phyloP scores from a whole-genome alignment of 352 stramenopile genomes.

The Phytophthora melonis region DNA sequence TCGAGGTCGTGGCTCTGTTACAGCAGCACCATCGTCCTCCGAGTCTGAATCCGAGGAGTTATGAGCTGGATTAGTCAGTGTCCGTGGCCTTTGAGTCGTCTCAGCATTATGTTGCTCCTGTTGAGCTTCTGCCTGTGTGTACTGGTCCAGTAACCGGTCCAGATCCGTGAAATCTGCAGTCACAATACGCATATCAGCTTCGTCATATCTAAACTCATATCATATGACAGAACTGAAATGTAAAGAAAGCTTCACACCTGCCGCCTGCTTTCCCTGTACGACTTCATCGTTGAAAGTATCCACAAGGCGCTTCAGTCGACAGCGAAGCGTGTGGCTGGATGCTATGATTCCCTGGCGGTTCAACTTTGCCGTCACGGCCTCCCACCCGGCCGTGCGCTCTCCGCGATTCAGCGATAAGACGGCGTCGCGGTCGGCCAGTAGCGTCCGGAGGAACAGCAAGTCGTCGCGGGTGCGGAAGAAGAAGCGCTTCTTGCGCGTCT shows the following conservation, averaged over 20 bases:
- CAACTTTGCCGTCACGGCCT: constrained; percentile 16
- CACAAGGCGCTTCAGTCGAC: constrained; percentile 19
- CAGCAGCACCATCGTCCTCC: neutral
- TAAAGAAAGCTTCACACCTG: constrained; percentile 8
- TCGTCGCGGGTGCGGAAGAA: constrained; percentile 30
- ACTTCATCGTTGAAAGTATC: constrained; percentile 14
- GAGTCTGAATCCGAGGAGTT: constrained; percentile 7
- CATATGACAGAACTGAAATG: constrained; percentile 4
- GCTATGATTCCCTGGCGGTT: constrained; percentile 16
- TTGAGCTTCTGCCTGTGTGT: constrained; percentile 13
- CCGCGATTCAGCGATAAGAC: constrained; percentile 3
- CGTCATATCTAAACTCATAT: constrained; percentile 11
- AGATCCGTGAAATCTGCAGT: constrained; percentile 22
- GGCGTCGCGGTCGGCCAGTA: constrained; percentile 9
- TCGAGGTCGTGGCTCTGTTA: neutral
- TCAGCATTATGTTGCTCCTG: neutral
- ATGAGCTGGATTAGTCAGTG: neutral
- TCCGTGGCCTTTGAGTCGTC: neutral
- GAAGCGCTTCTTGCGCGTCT: constrained; percentile 34
- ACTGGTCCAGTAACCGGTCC: constrained; percentile 25
- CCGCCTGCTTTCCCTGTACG: constrained; percentile 1
- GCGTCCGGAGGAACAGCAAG: constrained; percentile 12
- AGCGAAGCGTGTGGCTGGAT: constrained; percentile 21
- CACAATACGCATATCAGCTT: neutral
- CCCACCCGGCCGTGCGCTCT: constrained; percentile 13